Base-by-base conservation (phyloP, 164 flowering plant genomes). In the Vitis amurensis region DNA sequence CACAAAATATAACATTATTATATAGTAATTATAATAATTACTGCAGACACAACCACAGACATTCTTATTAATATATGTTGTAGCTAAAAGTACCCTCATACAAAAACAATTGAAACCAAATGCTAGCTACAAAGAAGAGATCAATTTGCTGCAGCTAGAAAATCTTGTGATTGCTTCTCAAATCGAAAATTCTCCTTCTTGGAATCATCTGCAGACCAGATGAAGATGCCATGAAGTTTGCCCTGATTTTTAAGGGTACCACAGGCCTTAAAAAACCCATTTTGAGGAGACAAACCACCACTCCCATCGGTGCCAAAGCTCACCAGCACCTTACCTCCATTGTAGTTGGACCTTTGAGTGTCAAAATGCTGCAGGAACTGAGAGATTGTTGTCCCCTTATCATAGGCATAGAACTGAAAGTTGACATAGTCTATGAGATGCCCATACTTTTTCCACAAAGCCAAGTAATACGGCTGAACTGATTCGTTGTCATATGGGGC, bases 151-250 rank as follows among this genome's bases (percentile, higher is more conserved):
- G 52, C 62, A 17, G 79, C 77, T 60, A 82, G 11, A 12, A 79
- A 50, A 27, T 67, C 63, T 50, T 69, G 83, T 52, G 85, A 64
- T 65, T 75, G 76, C 71, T 72, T 80, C 71, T 82, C 85, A 69
- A 75, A 73, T 9, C 55, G 67, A 30, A 82, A 82, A 8, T 67
- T 55, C 1, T 12, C 27, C 57, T 59, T 55, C 68, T 77, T 77
- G 14, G 83, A 80, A 56, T 77, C 79, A 76, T 82, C 85, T n/a
- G 85, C 85, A 37, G 77, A 77, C 83, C 83, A 82, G 29, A 81
- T 69, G 68, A 82, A 82, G 16, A 79, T 77, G 2, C 83, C 85
- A 68, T 75, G 71, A 59, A 82, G 81, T 14, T 73, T 61, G 11
- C 69, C 68, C 49, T 59, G 49, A 27, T 29, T 67, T 47, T 53